These are phyloP conservation scores for Annona cherimola DNA, from an alignment of 164 flowering plant species.

Conservation along the genomic window DNA sequence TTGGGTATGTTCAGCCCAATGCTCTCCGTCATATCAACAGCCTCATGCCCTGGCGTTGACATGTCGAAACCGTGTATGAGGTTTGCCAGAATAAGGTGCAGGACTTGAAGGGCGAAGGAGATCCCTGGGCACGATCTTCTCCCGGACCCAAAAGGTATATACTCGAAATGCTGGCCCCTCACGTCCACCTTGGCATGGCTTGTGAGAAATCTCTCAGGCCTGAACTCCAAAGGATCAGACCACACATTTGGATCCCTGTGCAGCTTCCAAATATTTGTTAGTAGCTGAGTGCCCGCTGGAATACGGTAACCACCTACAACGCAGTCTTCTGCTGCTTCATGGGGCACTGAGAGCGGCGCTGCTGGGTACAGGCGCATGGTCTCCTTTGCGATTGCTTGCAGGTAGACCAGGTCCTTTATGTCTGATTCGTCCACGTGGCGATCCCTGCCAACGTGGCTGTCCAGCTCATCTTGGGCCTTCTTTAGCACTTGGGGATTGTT, in stretches of 20 bases:
- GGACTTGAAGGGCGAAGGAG: neutral
- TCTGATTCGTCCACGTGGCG: constrained; percentile 2
- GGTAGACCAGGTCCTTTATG: neutral
- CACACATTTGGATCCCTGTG: neutral
- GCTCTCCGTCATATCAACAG: constrained; percentile 10
- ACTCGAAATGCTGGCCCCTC: neutral
- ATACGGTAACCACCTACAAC: neutral
- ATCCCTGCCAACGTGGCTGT: constrained; percentile 3
- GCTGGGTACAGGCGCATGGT: constrained; percentile 9
- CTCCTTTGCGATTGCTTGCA: neutral
- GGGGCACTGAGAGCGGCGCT: neutral
- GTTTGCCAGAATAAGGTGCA: constrained; percentile 1
- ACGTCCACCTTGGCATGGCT: neutral
- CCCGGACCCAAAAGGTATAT: neutral
- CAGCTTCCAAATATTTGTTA: neutral
- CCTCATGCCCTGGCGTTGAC: neutral
- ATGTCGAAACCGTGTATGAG: neutral
- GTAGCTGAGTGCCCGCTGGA: neutral
- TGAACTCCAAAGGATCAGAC: neutral
- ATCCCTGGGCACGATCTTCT: neutral
- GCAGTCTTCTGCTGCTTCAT: neutral
- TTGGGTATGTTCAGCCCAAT: constrained; percentile 4
- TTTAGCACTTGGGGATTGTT: neutral
- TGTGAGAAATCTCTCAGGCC: constrained; percentile 1
- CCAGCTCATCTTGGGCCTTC: constrained; percentile 3